Evolutionary conservation across 2,329 filamentous ascomycete genomes (phyloP).

Genomic region (Erysiphe pulchra): DNA sequence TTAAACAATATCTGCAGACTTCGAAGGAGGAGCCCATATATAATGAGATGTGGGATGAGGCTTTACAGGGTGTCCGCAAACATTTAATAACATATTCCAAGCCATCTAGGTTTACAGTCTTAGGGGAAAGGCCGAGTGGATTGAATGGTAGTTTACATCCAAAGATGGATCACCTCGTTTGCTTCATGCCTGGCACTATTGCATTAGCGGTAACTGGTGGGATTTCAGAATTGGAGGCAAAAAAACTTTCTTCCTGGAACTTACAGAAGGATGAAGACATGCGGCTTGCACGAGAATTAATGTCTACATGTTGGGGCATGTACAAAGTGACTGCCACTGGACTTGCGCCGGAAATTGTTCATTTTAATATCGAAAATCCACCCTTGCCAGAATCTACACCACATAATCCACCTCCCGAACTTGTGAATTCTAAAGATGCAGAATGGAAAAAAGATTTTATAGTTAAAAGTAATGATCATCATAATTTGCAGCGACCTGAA

Average conservation of each 20-base stretch:
- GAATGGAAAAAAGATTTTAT: conserved; percentile 54
- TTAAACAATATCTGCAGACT: conserved; percentile 95
- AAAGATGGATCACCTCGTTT: conserved; percentile 97
- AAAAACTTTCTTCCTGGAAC: conserved; percentile 46
- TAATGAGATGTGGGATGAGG: conserved; percentile 76
- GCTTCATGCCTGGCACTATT: conserved; percentile 92
- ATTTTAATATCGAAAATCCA: conserved; percentile 54
- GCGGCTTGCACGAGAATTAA: conserved; percentile 64
- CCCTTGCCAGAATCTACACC: conserved; percentile 33
- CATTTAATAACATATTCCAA: conserved; percentile 77
- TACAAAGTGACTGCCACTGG: conserved; percentile 78
- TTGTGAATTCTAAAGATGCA: conserved; percentile 26
- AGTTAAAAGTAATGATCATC: conserved; percentile 58
- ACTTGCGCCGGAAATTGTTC: conserved; percentile 81
- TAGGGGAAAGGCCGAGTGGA: conserved; percentile 63
- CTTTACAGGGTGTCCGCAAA: conserved; percentile 64
- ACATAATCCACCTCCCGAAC: conserved; percentile 22
- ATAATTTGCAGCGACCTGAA: conserved; percentile 88
- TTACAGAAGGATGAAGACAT: conserved; percentile 68
- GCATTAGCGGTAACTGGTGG: conserved; percentile 70
- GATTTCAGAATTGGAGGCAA: conserved; percentile 46
- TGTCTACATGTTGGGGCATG: conserved; percentile 95
- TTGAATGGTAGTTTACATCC: conserved; percentile 39
- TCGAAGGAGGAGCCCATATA: conserved; percentile 68
- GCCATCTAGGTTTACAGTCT: conserved; percentile 57